phyloP scores from a whole-genome alignment of 495 filamentous ascomycete species.

The Lasiosphaeriaceae sp. region DNA sequence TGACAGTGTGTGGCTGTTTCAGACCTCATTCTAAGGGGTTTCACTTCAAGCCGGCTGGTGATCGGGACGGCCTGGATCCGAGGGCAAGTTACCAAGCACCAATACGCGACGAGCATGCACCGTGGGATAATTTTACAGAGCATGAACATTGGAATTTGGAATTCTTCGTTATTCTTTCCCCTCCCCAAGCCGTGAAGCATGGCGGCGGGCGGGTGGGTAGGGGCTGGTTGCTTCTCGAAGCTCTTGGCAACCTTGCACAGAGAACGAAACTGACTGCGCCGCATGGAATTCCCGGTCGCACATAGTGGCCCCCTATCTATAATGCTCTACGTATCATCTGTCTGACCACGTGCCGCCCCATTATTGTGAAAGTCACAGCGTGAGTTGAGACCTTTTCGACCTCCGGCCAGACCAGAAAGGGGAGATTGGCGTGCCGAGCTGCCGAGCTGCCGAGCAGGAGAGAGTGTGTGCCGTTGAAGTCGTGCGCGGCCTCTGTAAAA shows the following conservation, averaged over 20 bases:
- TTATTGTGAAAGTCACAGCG: too few species aligned
- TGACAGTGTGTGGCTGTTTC: constrained; percentile 10
- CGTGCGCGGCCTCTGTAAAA: too few species aligned
- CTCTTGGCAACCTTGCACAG: neutral
- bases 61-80: constrained; percentile 25
- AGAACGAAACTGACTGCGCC: neutral
- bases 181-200: too few species aligned
- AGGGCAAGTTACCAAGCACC: neutral
- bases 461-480: too few species aligned
- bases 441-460: too few species aligned
- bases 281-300: neutral
- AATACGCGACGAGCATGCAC: neutral
- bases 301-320: too few species aligned
- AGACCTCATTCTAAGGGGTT: constrained; percentile 9
- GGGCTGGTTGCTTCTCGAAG: neutral
- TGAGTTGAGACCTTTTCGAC: too few species aligned
- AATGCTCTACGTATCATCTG: too few species aligned
- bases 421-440: too few species aligned
- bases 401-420: too few species aligned
- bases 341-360: too few species aligned
- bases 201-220: too few species aligned
- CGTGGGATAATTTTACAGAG: neutral
- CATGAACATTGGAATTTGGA: constrained; percentile 18
- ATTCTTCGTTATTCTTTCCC: neutral
- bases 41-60: constrained; percentile 12